These are phyloP conservation scores for Xenoacremonium recifei DNA, from an alignment of 2,329 filamentous ascomycete species.

Conservation along the genomic window DNA sequence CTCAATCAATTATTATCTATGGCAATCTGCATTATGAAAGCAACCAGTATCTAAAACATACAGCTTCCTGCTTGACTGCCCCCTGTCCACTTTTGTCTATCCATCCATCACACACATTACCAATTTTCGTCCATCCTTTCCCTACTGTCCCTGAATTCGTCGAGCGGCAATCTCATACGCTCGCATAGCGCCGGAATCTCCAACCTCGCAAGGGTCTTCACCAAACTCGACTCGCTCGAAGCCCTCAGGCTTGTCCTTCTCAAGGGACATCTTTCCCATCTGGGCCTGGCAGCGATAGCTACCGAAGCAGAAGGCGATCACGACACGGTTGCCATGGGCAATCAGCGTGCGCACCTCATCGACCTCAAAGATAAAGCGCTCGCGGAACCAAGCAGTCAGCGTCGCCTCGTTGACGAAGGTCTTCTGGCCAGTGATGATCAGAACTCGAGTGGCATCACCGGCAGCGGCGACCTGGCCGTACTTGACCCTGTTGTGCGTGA, in stretches of 20 bases:
- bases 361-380: constrained; percentile 45
- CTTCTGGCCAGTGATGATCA: constrained; percentile 47
- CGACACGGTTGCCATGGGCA: constrained; percentile 21
- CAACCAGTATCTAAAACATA: too few relatives aligned
- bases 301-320: constrained; percentile 52
- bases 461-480: constrained; percentile 29
- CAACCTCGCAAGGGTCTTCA: constrained; percentile 37
- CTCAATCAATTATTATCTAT: too few relatives aligned
- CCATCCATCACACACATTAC: too few relatives aligned
- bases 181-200: constrained; percentile 28
- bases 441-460: constrained; percentile 42
- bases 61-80: too few relatives aligned
- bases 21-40: too few relatives aligned
- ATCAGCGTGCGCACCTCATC: constrained; percentile 40
- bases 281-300: constrained; percentile 56
- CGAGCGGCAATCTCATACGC: constrained; percentile 32
- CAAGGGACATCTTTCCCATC: constrained; percentile 41
- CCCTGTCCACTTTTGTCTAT: too few relatives aligned
- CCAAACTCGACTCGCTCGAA: constrained; percentile 39
- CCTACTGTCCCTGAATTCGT: constrained; percentile 32
- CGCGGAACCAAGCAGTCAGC: constrained; percentile 41
- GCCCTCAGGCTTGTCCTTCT: constrained; percentile 32
- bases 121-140: too few relatives aligned
- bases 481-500: constrained; percentile 50
- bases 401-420: constrained; percentile 41